A percentile compares a stretch with the other conserved stretches of the same genome.
Conservation (phyloP, 192 early-diverging fungal species). For the Lobosporangium transversale region DNA sequence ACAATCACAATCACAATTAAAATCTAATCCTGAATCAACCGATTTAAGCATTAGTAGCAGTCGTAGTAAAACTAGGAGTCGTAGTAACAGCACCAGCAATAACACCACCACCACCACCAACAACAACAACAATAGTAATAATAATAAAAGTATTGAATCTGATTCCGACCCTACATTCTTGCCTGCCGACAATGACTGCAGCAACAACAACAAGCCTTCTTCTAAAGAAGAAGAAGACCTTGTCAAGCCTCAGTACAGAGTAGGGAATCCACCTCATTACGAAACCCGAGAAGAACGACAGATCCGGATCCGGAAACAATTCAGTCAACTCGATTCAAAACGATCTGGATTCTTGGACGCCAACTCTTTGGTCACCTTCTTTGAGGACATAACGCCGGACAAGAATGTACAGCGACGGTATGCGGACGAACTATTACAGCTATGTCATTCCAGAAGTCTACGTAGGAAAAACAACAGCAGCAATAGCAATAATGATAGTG, state of each 20-base stretch:
- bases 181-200: slow-evolving; percentile 8
- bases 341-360: slow-evolving; percentile 32
- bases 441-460: slow-evolving; percentile 38
- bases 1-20: slow-evolving; percentile 13
- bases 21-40: slow-evolving; percentile 5
- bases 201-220: slow-evolving; percentile 6
- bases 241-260: slow-evolving; percentile 4
- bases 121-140: too few relatives aligned
- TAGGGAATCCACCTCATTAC: slow-evolving; percentile 34
- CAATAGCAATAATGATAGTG: not conserved
- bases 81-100: not conserved
- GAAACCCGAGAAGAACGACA: slow-evolving; percentile 47
- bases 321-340: slow-evolving; percentile 31
- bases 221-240: slow-evolving; percentile 6
- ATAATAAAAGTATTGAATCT: slow-evolving; percentile 9
- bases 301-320: slow-evolving; percentile 47
- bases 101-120: too few relatives aligned
- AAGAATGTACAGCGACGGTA: slow-evolving; percentile 39
- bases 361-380: slow-evolving; percentile 37
- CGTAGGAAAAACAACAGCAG: slow-evolving; percentile 7
- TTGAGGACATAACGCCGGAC: slow-evolving; percentile 41
- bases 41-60: too few relatives aligned
- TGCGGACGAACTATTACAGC: slow-evolving; percentile 45
- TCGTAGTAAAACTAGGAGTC: too few relatives aligned
- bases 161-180: slow-evolving; percentile 28